A percentile compares a stretch with the other conserved stretches of the same genome.
Evolutionary conservation across 257 asterid species (phyloP).

Genomic region (Jasminum sambac): DNA sequence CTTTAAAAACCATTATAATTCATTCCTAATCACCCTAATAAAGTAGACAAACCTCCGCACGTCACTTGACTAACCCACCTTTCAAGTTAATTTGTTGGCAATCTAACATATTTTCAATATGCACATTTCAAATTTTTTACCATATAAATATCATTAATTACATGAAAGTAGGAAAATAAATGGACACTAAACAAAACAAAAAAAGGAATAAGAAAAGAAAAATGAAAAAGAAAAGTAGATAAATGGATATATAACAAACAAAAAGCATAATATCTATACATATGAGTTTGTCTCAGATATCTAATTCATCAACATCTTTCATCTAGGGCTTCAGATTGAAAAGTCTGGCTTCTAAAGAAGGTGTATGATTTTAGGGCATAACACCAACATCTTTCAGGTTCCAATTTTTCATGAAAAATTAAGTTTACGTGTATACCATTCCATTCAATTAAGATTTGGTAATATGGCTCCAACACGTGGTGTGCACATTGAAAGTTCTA

Average conservation of each 20-base stretch:
- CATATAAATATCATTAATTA: too few relatives aligned
- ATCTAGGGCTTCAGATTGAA: not conserved
- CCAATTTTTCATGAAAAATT: not conserved
- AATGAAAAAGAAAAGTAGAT: too few relatives aligned
- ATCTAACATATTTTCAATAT: too few relatives aligned
- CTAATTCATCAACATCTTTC: not conserved
- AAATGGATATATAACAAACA: not conserved
- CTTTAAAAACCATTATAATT: too few relatives aligned
- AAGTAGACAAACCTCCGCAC: too few relatives aligned
- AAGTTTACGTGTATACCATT: not conserved
- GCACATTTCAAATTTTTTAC: too few relatives aligned
- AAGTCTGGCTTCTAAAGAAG: not conserved
- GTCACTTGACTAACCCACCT: too few relatives aligned
- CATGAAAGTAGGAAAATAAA: too few relatives aligned
- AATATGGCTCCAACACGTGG: not conserved
- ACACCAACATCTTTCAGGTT: conserved; percentile 1
- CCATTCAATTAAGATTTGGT: not conserved
- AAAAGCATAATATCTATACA: not conserved
- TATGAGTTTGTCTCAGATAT: conserved; percentile 2
- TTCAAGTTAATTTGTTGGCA: too few relatives aligned
- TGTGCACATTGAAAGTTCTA: not conserved
- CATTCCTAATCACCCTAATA: too few relatives aligned
- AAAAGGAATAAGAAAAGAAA: too few relatives aligned
- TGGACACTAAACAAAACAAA: too few relatives aligned
- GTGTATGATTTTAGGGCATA: not conserved